Base-by-base conservation (phyloP, 495 filamentous ascomycete genomes). In the Penicillium subrubescens region DNA sequence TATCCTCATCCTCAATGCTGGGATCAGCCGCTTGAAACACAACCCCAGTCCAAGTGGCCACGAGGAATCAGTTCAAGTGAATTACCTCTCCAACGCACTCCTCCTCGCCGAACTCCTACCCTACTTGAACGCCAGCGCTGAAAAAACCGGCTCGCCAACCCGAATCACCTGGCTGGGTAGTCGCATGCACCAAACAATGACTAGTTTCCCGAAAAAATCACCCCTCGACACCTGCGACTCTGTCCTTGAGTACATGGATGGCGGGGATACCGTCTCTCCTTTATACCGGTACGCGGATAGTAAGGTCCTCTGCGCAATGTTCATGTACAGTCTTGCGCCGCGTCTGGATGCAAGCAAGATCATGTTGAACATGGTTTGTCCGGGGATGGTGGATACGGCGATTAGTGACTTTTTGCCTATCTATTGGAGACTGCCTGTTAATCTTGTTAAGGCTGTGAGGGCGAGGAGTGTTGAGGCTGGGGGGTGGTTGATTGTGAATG, bases 221-320 rank as follows among this genome's bases (percentile, higher is more conserved):
- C 57, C 51, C 2, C 14, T 34, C 8, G 44, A n/a, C 51, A 17
- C 48, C n/a, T 23, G 14, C 8, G 34, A 10, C 15, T 21, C 56
- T 11, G 25, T 76, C 3, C 43, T 75, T 2, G 59, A 61, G 29
- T 65, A 75, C 48, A 67, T 77, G 58, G 73, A 77, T 44, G 50
- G 60, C 6, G 41, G 58, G 19, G 48, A 69, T 39, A 53, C 61
- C 19, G 66, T 65, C 41, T 10, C 37, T 19, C 54, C 54, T 0
- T 58, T 60, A 6, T 27, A 59, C 33, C 64, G 70, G 15, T 77
- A 77, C 63, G 56, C 50, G n/a, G 75, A 77, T 46, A 65, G 63
- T 12, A 78, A 78, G 64, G 62, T 77, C 12, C 57, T 75, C n/a
- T 67, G 66, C 48, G 62, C 56, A 10, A 63, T 78, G 60, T 76